Evolutionary conservation across 352 stramenopile species (phyloP).

Genomic region (Phytophthora tubulina): DNA sequence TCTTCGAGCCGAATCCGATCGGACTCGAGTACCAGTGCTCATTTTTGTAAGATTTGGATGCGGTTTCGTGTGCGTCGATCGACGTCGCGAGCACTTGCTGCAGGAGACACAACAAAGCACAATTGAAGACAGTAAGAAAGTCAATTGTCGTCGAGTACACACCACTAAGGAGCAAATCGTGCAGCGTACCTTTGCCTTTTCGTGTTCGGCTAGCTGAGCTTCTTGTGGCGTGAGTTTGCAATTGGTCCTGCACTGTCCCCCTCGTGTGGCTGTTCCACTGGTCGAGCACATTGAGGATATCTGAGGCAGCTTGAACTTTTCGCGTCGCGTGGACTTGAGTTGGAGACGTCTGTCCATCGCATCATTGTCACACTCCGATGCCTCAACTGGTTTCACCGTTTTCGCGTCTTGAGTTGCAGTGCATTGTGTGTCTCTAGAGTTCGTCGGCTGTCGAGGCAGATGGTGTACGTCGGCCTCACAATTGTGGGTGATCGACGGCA

Average conservation of each 20-base stretch:
- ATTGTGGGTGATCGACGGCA: conserved; percentile 36
- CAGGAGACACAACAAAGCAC: not conserved
- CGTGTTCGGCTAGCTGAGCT: conserved; percentile 22
- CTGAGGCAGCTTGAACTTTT: conserved; percentile 41
- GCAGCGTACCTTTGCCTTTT: conserved; percentile 31
- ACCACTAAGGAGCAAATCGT: conserved; percentile 13
- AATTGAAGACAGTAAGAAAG: conserved; percentile 6
- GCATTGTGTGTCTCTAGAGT: conserved; percentile 7
- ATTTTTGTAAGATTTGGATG: conserved; percentile 69
- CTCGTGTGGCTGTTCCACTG: conserved; percentile 23
- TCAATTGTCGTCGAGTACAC: not conserved
- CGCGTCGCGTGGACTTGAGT: conserved; percentile 14
- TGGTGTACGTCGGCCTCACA: conserved; percentile 29
- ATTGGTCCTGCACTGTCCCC: conserved; percentile 27
- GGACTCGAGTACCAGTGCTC: conserved; percentile 67
- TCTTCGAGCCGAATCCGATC: conserved; percentile 55
- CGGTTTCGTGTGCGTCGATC: conserved; percentile 34
- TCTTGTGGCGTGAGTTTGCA: conserved; percentile 20
- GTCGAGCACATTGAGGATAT: conserved; percentile 20
- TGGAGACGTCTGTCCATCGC: conserved; percentile 18
- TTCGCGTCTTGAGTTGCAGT: conserved; percentile 14
- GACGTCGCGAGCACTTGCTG: conserved; percentile 25
- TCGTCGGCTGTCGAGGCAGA: conserved; percentile 24
- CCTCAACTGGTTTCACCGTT: conserved; percentile 4
- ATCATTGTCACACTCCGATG: conserved; percentile 18